Percentiles rank a stretch among this genome's conserved stretches.
phyloP scores from a whole-genome alignment of 1,139 yeast genomes.

The Yamadazyma epiphylla region DNA sequence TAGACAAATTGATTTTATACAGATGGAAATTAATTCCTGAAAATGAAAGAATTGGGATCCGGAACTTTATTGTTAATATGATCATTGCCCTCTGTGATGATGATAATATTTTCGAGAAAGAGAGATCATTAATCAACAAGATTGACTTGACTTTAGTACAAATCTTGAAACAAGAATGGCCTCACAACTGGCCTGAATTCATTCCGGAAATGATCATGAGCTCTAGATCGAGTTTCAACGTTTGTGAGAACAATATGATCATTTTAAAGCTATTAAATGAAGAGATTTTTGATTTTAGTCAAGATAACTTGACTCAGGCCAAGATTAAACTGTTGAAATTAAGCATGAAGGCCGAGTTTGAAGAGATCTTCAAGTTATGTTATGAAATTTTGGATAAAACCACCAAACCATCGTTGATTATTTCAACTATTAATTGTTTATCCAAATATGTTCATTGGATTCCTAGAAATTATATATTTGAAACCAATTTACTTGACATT shows the following conservation, averaged over 20 bases:
- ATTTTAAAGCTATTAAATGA: conserved; percentile 85
- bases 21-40: conserved; percentile 92
- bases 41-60: conserved; percentile 81
- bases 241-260: conserved; percentile 96
- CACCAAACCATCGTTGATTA: conserved; percentile 72
- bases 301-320: conserved; percentile 95
- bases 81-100: conserved; percentile 88
- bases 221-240: conserved; percentile 81
- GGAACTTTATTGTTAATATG: conserved; percentile 89
- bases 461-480: conserved; percentile 84
- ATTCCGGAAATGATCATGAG: conserved; percentile 89
- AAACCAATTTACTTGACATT: conserved; percentile 72
- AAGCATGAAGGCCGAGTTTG: conserved; percentile 86
- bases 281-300: conserved; percentile 92
- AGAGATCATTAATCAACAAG: conserved; percentile 84
- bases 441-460: conserved; percentile 92
- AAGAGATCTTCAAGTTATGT: conserved; percentile 89
- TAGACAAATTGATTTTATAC: conserved; percentile 85
- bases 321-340: conserved; percentile 79
- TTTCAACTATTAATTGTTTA: conserved; percentile 80
- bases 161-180: conserved; percentile 97
- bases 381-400: conserved; percentile 91
- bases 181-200: conserved; percentile 96
- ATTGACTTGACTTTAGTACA: conserved; percentile 93
- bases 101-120: conserved; percentile 68